phyloP scores from a whole-genome alignment of 352 stramenopile genomes.

The Phytophthora colocasiae region DNA sequence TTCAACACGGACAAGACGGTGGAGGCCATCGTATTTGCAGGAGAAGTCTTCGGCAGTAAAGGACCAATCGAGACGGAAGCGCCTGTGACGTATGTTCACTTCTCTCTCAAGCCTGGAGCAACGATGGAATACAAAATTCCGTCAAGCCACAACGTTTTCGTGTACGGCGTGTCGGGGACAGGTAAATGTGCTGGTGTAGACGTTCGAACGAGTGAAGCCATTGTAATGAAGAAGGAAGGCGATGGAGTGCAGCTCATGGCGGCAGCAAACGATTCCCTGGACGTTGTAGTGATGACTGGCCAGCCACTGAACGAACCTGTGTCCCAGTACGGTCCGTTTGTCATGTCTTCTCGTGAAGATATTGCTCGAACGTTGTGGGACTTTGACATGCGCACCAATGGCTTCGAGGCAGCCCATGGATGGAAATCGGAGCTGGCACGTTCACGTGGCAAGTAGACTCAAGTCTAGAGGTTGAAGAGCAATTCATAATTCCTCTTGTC shows the following conservation, averaged over 20 bases:
- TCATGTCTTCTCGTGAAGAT: slow-evolving; percentile 59
- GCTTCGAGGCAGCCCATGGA: too few relatives aligned
- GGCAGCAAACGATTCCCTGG: slow-evolving; percentile 21
- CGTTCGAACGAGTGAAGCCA: slow-evolving; percentile 37
- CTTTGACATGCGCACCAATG: slow-evolving; percentile 56
- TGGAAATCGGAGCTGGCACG: too few relatives aligned
- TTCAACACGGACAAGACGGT: slow-evolving; percentile 40
- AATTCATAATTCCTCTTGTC: too few relatives aligned
- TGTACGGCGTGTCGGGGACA: slow-evolving; percentile 34
- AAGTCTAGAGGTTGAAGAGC: too few relatives aligned
- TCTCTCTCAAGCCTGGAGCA: slow-evolving; percentile 34
- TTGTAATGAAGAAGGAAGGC: slow-evolving; percentile 49
- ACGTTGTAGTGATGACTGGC: slow-evolving; percentile 60
- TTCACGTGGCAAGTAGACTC: too few relatives aligned
- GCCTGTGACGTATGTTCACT: slow-evolving; percentile 51
- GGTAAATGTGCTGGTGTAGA: slow-evolving; percentile 13
- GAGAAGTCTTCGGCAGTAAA: slow-evolving; percentile 38
- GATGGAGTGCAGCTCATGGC: slow-evolving; percentile 44
- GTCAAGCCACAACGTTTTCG: slow-evolving; percentile 40
- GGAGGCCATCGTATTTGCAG: slow-evolving; percentile 47
- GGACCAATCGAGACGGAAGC: slow-evolving; percentile 44
- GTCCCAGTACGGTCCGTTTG: slow-evolving; percentile 64
- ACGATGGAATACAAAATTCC: slow-evolving; percentile 40
- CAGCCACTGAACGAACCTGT: slow-evolving; percentile 62
- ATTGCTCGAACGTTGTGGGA: slow-evolving; percentile 57